Evolutionary conservation across 2,329 filamentous ascomycete species (phyloP).

Genomic region (Fonsecaea pedrosoi): DNA sequence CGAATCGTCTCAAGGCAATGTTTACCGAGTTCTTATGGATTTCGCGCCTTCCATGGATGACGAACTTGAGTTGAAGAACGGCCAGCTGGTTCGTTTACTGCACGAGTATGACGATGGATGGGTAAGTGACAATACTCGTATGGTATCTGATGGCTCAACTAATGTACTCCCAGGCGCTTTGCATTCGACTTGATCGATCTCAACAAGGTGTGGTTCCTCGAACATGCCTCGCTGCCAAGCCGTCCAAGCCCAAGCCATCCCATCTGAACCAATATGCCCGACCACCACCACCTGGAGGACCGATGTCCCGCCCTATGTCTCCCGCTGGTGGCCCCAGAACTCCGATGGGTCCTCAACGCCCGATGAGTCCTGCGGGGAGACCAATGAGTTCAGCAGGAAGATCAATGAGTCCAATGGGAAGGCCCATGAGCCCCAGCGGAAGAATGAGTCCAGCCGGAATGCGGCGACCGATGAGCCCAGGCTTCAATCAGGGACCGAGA

Average conservation of each 20-base stretch:
- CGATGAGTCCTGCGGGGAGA: constrained; percentile 42
- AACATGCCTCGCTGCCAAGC: constrained; percentile 89
- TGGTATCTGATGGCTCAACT: constrained; percentile 44
- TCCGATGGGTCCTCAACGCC: constrained; percentile 18
- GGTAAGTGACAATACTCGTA: constrained; percentile 64
- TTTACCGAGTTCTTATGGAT: constrained; percentile 92
- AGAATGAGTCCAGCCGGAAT: constrained; percentile 45
- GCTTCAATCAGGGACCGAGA: constrained; percentile 44
- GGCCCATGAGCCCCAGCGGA: constrained; percentile 33
- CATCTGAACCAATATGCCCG: constrained; percentile 63
- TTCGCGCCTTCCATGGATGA: constrained; percentile 93
- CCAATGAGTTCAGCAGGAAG: constrained; percentile 54
- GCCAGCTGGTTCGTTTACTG: constrained; percentile 83
- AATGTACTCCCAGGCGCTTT: constrained; percentile 71
- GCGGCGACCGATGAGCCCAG: constrained; percentile 35
- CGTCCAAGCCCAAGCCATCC: constrained; percentile 80
- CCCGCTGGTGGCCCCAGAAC: constrained; percentile 27
- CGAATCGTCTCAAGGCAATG: constrained; percentile 64
- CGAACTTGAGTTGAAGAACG: constrained; percentile 80
- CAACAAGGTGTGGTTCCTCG: constrained; percentile 91
- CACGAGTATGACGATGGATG: constrained; percentile 99
- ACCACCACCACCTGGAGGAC: constrained; percentile 31
- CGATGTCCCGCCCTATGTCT: constrained; percentile 40
- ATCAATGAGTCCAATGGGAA: constrained; percentile 18
- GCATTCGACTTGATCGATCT: constrained; percentile 86